Evolutionary conservation across 257 asterid species (phyloP), one percentile per base, ranked within the genome.

Genomic region (Handroanthus guayacan): DNA sequence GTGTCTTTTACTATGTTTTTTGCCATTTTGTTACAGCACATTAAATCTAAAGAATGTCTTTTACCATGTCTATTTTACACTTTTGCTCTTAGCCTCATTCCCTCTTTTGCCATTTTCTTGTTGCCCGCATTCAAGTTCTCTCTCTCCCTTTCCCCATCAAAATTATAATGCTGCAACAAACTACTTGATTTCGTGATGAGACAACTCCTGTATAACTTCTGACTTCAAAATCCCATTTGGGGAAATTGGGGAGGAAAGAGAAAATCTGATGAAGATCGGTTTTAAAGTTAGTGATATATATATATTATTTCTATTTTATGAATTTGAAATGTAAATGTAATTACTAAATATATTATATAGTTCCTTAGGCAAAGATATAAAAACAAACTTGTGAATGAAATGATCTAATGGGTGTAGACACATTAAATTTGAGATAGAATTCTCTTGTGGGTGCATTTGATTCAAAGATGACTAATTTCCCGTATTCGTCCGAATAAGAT

Each of bases 1-100:
- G 69, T 88, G 96, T 86, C 89, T 85, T 88, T 72, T 83, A 85
- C 78, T 72, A 77, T 78, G 72, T 75, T 20, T 64, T 86, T 79
- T 57, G 82, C 58, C 74, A 76, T 83, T 87, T 82, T 64, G 45
- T 79, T 85, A 69, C 85, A 72, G 69, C 54, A 55, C 86, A 83
- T 80, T 83, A 78, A 84, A 74, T 83, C 81, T 79, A 60, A 73
- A 69, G 37, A 48, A 56, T 87, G 91, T 87, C 97, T 81, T 87
- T 66, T 84, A 75, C 85, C 67, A 36, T 36, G 11, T 34, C 58
- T 69, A 80, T 80, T 86, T 82, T 64, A 77, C 84, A 80, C 60
- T 76, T 78, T 87, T 73, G 87, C 82, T 66, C 83, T 82, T 85
- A 86, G 81, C 79, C 56, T 69, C 71, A 77, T 74, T 50, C 80